Conservation (phyloP, 2,329 filamentous ascomycete genomes). For the Ophiostoma australiae region DNA sequence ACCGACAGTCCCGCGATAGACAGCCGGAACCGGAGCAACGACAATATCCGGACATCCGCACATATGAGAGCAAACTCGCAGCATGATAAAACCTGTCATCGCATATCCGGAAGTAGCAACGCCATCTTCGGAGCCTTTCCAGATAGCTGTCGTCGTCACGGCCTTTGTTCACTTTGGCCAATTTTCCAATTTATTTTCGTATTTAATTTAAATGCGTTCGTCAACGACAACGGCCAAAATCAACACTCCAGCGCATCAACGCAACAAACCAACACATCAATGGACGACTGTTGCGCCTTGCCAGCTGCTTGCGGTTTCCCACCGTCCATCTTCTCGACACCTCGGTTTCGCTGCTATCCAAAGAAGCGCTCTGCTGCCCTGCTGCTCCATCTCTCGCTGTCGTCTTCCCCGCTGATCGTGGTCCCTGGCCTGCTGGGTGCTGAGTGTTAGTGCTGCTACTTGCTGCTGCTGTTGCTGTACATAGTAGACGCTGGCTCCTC, state of each 20-base stretch:
- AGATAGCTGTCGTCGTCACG: not conserved
- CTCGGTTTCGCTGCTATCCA: not conserved
- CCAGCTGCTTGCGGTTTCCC: not conserved
- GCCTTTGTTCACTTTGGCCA: not conserved
- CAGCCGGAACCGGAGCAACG: not conserved
- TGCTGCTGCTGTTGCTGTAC: not conserved
- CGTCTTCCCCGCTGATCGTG: not conserved
- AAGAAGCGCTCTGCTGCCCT: not conserved
- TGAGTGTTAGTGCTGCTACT: not conserved
- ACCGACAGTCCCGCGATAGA: not conserved
- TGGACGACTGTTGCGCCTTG: not conserved
- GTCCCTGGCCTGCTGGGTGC: not conserved
- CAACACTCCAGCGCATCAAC: not conserved
- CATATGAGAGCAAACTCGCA: not conserved
- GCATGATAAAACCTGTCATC: not conserved
- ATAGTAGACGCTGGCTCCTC: slow-evolving; percentile 1
- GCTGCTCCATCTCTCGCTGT: not conserved
- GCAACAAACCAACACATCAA: too few species aligned
- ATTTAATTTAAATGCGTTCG: not conserved
- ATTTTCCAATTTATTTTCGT: not conserved
- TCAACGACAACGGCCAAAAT: not conserved
- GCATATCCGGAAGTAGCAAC: not conserved
- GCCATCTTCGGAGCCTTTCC: not conserved
- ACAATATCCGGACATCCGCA: not conserved
- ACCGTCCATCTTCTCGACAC: not conserved